These are phyloP conservation scores for Aspergillaceae sp. DNA, from an alignment of 2,329 filamentous ascomycete species.

Conservation along the genomic window DNA sequence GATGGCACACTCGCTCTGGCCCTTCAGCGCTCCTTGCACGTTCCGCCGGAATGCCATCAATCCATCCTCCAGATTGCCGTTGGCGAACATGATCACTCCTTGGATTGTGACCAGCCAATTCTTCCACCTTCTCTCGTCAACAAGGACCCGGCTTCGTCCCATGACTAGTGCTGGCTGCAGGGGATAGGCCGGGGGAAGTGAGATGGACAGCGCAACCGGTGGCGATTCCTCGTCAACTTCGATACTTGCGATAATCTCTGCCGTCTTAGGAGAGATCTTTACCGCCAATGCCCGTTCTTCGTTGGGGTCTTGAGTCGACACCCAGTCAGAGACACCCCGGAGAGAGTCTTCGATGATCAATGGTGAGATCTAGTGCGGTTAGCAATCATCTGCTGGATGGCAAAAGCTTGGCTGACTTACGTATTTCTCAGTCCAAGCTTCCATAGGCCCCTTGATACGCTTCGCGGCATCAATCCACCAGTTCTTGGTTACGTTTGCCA, in stretches of 20 bases:
- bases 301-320: slow-evolving; percentile 37
- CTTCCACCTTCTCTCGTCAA: slow-evolving; percentile 87
- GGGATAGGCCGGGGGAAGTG: slow-evolving; percentile 72
- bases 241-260: slow-evolving; percentile 76
- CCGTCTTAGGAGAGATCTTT: slow-evolving; percentile 61
- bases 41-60: slow-evolving; percentile 78
- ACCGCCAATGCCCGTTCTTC: slow-evolving; percentile 51
- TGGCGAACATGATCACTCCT: slow-evolving; percentile 87
- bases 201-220: slow-evolving; percentile 71
- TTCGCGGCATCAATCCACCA: slow-evolving; percentile 81
- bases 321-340: slow-evolving; percentile 33
- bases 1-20: slow-evolving; percentile 90
- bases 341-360: slow-evolving; percentile 34
- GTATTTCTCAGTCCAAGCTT: slow-evolving; percentile 75
- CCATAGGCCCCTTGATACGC: slow-evolving; percentile 68
- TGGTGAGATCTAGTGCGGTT: slow-evolving; percentile 31
- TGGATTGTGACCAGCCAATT: slow-evolving; percentile 82
- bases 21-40: slow-evolving; percentile 78
- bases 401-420: slow-evolving; percentile 52
- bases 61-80: slow-evolving; percentile 80
- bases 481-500: slow-evolving; percentile 66
- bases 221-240: slow-evolving; percentile 81
- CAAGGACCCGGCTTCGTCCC: slow-evolving; percentile 72
- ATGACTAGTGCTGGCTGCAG: slow-evolving; percentile 68
- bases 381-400: slow-evolving; percentile 1